Conservation (phyloP, 495 filamentous ascomycete genomes). For the Aspergillus coremiiformis region DNA sequence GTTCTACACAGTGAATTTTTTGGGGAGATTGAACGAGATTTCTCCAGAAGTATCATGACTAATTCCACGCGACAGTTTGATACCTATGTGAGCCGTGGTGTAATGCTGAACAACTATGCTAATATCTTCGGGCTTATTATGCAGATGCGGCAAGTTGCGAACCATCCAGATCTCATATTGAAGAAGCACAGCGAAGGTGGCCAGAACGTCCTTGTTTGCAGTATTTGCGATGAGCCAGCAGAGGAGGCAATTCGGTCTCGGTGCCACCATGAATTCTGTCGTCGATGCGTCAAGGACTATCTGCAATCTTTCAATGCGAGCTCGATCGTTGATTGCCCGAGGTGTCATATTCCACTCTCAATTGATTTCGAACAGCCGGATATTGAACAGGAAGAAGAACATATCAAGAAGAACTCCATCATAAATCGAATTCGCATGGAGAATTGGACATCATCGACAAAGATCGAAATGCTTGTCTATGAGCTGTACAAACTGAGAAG, state of each 20-base stretch:
- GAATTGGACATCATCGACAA: slow-evolving; percentile 93
- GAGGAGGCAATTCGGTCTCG: slow-evolving; percentile 88
- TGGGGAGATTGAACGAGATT: slow-evolving; percentile 87
- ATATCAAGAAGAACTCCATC: slow-evolving; percentile 87
- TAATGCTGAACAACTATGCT: slow-evolving; percentile 94
- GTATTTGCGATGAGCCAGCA: slow-evolving; percentile 89
- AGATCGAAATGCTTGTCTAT: slow-evolving; percentile 93
- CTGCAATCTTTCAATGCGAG: slow-evolving; percentile 60
- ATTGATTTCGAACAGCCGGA: slow-evolving; percentile 93
- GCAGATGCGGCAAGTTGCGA: slow-evolving; percentile 94
- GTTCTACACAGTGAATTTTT: slow-evolving; percentile 90
- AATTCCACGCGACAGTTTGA: slow-evolving; percentile 82
- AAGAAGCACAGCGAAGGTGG: slow-evolving; percentile 79
- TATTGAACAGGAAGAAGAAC: slow-evolving; percentile 76
- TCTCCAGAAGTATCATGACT: slow-evolving; percentile 91
- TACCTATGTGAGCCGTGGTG: slow-evolving; percentile 89
- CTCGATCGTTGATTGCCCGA: slow-evolving; percentile 70
- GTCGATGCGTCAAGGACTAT: slow-evolving; percentile 79
- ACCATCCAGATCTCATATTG: slow-evolving; percentile 89
- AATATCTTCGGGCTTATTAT: slow-evolving; percentile 79
- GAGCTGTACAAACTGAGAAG: slow-evolving; percentile 83
- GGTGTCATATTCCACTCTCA: slow-evolving; percentile 79
- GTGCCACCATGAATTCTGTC: slow-evolving; percentile 94
- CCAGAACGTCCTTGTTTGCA: slow-evolving; percentile 85
- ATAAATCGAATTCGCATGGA: slow-evolving; percentile 98